Evolutionary conservation across 768 basidiomycete genomes (phyloP), one percentile per base, ranked within the genome.

Genomic region (Mycena rosella): DNA sequence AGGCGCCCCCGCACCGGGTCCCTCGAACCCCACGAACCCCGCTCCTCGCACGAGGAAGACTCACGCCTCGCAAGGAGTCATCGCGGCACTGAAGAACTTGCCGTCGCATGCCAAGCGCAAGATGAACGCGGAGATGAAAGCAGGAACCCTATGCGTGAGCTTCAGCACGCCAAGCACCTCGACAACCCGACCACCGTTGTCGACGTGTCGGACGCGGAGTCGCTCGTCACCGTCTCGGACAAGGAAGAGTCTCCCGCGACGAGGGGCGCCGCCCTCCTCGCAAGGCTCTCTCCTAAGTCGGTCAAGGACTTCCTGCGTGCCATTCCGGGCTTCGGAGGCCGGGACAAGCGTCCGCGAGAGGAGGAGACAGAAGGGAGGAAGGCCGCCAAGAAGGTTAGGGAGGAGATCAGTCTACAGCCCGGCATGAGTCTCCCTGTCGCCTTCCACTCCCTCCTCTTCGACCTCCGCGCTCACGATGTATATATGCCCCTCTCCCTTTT

Each of bases 401-500:
- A 38, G 38, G 55, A 56, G 26, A 42, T 56, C 14, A 5, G 1
- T 3, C 10, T 56, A 2, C 36, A 53, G n/a, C 36, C 34, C 17
- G 56, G 26, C 22, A 56, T 56, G 55, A 42, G 36, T 22, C 55
- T 56, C 4, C 55, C 55, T 22, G 26, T 56, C 2, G 36, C 27
- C 22, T 56, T 56, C 38, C 55, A 56, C 55, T 4, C 14, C 27
- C 38, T 32, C 34, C 59, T 60, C 32, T 4, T 9, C 22, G 60
- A 62, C 2, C 51, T 62, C 2, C n/a, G n/a, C 36, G 4, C 6
- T 0, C 20, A n/a, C 20, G 26, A 24, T 51, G 18, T 38, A 7
- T 53, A 54, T 38, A 27, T 54, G 22, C 49, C 49, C 20, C 60
- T 62, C 3, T 52, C 60, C 24, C 49, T 62, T 15, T 62, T 62